Conservation (phyloP, 192 early-diverging fungal species). For the Gryganskiella cystojenkinii region DNA sequence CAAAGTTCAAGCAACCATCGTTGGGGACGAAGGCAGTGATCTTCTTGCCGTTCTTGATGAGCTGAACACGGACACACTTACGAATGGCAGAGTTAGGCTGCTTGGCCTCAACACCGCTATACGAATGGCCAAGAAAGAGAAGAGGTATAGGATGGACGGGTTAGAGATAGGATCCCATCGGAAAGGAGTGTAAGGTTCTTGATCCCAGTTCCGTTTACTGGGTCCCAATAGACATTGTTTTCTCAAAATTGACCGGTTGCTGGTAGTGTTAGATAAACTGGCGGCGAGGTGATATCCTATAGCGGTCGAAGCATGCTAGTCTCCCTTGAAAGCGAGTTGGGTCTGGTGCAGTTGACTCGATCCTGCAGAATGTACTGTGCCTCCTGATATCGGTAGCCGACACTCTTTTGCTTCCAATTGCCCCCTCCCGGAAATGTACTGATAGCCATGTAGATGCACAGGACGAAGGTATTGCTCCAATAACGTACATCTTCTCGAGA, state of each 20-base stretch:
- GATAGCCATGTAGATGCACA: not conserved
- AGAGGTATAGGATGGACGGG: not conserved
- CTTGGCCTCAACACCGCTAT: constrained; percentile 98
- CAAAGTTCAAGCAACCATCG: constrained; percentile 99
- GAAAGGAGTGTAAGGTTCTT: not conserved
- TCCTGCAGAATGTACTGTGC: too few relatives aligned
- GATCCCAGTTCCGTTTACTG: not conserved
- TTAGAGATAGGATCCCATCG: not conserved
- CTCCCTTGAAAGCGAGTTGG: too few relatives aligned
- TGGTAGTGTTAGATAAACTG: too few relatives aligned
- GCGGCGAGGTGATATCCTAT: too few relatives aligned
- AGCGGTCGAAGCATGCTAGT: too few relatives aligned
- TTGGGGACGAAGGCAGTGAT: constrained; percentile 99
- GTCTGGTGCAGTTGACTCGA: too few relatives aligned
- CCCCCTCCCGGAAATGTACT: not conserved
- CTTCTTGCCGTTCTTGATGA: constrained; percentile 99
- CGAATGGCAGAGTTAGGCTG: constrained; percentile 99
- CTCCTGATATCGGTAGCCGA: not conserved
- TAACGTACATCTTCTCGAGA: constrained; percentile 97
- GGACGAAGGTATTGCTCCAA: not conserved
- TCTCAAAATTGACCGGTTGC: not conserved
- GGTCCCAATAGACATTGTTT: too few relatives aligned
- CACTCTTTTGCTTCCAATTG: too few relatives aligned
- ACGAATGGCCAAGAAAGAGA: not conserved
- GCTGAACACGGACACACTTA: constrained; percentile 99